A percentile compares a stretch with the other conserved stretches of the same genome.
These are phyloP conservation scores for Microbotryum saponariae DNA, from an alignment of 1,284 basidiomycete genomes.

Conservation along the genomic window DNA sequence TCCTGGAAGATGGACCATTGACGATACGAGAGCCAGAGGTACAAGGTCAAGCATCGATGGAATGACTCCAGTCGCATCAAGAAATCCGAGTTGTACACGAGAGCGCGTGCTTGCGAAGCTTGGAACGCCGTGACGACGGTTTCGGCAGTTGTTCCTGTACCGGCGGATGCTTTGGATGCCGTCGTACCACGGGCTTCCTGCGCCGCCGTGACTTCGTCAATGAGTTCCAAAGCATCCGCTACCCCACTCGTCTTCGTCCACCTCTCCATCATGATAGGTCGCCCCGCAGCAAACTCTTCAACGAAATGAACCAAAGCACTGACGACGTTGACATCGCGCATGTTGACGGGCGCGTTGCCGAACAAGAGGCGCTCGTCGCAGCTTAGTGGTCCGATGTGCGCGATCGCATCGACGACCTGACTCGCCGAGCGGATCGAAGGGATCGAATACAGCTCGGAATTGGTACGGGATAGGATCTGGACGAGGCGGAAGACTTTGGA, in stretches of 20 bases:
- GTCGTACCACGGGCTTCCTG: constrained; percentile 34
- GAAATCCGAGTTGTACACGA: constrained; percentile 8
- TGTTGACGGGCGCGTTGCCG: constrained; percentile 43
- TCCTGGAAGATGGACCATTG: constrained; percentile 64
- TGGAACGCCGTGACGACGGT: too few species aligned
- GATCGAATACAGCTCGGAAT: constrained; percentile 46
- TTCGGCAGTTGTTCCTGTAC: neutral
- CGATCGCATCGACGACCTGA: constrained; percentile 40
- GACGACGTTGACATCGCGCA: constrained; percentile 44
- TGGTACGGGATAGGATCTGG: constrained; percentile 49
- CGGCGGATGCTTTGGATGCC: constrained; percentile 34
- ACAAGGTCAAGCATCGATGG: constrained; percentile 72
- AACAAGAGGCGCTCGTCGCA: constrained; percentile 30
- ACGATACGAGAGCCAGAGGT: constrained; percentile 82
- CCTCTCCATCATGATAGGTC: constrained; percentile 41
- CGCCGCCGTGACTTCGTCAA: constrained; percentile 19
- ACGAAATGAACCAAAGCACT: constrained; percentile 42
- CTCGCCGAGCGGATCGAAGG: constrained; percentile 40
- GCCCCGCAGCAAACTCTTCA: constrained; percentile 40
- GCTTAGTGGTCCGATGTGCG: constrained; percentile 40
- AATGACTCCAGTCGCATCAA: constrained; percentile 60
- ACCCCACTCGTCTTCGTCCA: constrained; percentile 44
- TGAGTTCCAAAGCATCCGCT: constrained; percentile 45
- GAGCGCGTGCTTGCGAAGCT: neutral
- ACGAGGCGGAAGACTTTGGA: constrained; percentile 46